Conservation (phyloP, 176 grass and related monocot species). For the Aegilops longissima region DNA sequence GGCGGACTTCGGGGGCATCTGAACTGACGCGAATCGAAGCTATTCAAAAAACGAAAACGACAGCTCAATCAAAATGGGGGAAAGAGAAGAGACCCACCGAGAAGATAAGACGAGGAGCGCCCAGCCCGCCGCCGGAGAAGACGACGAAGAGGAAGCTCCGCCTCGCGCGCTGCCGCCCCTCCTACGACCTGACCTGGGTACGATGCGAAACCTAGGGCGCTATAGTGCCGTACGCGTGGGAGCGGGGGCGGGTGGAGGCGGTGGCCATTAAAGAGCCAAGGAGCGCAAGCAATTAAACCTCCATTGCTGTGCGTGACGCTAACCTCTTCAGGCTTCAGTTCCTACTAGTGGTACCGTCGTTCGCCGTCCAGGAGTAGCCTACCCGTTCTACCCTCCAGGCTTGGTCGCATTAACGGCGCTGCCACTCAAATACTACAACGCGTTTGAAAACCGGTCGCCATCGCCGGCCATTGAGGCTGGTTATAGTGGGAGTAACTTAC, state of each 20-base stretch:
- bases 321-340: conserved; percentile 19
- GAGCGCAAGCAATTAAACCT: conserved; percentile 32
- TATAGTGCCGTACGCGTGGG: conserved; percentile 25
- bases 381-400: background rate
- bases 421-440: background rate
- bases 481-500: no score
- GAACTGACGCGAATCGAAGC: background rate
- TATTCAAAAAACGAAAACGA: background rate
- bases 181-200: background rate
- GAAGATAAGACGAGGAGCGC: background rate
- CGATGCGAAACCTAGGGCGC: conserved; percentile 5
- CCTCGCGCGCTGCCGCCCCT: background rate
- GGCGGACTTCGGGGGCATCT: background rate
- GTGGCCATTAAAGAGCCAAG: conserved; percentile 57
- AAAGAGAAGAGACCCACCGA: conserved; percentile 26
- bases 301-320: conserved; percentile 32
- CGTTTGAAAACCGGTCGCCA: conserved; percentile 34
- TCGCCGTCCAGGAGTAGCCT: conserved; percentile 8
- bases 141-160: background rate
- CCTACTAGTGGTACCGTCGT: conserved; percentile 4
- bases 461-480: background rate
- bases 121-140: background rate
- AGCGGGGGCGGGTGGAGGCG: background rate
- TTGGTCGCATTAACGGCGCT: background rate
- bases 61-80: background rate